Evolutionary conservation across 441 rosid species (phyloP).

Genomic region (Cnidoscolus chayamansa): DNA sequence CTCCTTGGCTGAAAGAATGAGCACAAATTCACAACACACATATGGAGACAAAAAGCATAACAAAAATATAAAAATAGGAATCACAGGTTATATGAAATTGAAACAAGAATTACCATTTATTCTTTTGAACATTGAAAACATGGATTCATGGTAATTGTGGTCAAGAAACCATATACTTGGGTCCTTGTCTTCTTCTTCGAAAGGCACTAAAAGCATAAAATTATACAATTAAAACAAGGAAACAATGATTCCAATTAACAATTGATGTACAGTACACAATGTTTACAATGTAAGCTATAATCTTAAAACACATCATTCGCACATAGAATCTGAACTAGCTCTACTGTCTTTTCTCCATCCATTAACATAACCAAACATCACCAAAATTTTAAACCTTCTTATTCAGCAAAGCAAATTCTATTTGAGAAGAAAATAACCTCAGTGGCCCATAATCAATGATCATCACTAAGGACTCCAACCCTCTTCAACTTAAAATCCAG

Average conservation of each 20-base stretch:
- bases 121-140: conserved; percentile 72
- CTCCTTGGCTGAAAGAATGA: conserved; percentile 56
- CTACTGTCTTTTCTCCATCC: neutral
- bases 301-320: neutral
- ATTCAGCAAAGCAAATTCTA: neutral
- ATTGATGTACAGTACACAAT: neutral
- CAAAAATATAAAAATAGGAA: neutral
- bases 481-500: neutral
- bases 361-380: neutral
- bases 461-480: neutral
- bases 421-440: neutral
- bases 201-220: conserved; percentile 43
- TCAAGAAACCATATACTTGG: conserved; percentile 65
- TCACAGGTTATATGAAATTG: neutral
- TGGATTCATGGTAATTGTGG: conserved; percentile 67
- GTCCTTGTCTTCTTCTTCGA: conserved; percentile 73
- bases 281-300: neutral
- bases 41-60: neutral
- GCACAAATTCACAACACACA: conserved; percentile 4
- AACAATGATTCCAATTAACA: neutral
- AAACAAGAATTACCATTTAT: conserved; percentile 45
- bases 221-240: neutral
- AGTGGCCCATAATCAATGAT: neutral
- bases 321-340: neutral
- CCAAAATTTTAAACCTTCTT: neutral